Base-by-base conservation (phyloP, 2,329 filamentous ascomycete species). In the Cryphonectria parasitica region DNA sequence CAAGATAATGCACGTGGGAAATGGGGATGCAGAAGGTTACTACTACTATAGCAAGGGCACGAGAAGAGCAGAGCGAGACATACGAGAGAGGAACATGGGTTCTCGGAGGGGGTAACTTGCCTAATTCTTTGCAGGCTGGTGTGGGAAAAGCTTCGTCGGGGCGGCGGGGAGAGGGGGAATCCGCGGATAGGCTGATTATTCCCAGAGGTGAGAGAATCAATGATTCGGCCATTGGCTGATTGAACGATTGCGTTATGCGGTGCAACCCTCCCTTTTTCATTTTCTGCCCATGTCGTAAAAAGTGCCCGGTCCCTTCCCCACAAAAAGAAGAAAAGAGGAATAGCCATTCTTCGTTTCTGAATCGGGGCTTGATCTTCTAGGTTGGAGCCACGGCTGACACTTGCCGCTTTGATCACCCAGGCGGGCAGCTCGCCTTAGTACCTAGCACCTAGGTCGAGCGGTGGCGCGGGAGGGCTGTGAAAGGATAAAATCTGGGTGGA, bases 351-450 rank as follows among this genome's bases (percentile, higher is more conserved):
- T 10, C 11, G 11, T 15, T 45, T 17, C 15, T 25, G 28, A 1
- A 41, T 22, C 39, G 8, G 19, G 63, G 63, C 63, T 25, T 49
- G 63, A 34, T n/a, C 63, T 61, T 61, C 34, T 22, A 19, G 6
- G 39, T 22, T 36, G 58, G 41, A 43, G 43, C 63, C 63, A 64
- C 63, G 63, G 63, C 63, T 64, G 63, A 64, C 63, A 64, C 63
- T 64, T 64, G 63, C 63, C 63, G 63, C 63, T 64, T 64, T 64
- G 63, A 64, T 64, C 63, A n/a, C 36, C 31, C 58, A 61, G 58
- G 58, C 58, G 58, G 45, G 15, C 58, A 28, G 41, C 22, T 43
- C 61, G 61, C n/a, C 31, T 34, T 34, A 6, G 34, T 13, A 25
- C 22, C 15, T 10, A 41, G 41, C 45, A 49, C 45, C 45, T 28